phyloP scores from a whole-genome alignment of 768 basidiomycete genomes.

The Leccinum olivaceopallidum region DNA sequence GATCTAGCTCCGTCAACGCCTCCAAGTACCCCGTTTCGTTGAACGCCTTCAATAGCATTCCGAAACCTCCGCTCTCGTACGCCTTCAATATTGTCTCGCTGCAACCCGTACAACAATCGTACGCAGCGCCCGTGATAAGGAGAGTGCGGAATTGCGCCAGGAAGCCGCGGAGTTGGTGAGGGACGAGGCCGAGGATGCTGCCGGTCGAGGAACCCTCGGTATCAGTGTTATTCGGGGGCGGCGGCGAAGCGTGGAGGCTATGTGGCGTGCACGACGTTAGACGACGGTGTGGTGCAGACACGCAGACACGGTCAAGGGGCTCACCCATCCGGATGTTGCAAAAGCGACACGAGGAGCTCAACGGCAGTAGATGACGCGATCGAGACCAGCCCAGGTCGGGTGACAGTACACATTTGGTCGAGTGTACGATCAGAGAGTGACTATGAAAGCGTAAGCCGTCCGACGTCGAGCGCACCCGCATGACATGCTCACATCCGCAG shows the following conservation, averaged over 20 bases:
- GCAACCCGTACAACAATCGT: conserved; percentile 88
- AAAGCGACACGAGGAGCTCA: conserved; percentile 82
- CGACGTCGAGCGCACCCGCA: neutral
- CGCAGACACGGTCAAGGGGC: conserved; percentile 12
- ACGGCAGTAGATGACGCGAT: conserved; percentile 93
- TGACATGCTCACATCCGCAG: conserved; percentile 70
- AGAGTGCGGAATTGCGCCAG: conserved; percentile 85
- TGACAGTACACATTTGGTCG: conserved; percentile 99
- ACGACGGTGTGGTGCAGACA: neutral
- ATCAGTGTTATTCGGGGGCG: conserved; percentile 41
- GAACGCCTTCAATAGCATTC: conserved; percentile 77
- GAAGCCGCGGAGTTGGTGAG: conserved; percentile 92
- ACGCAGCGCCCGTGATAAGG: conserved; percentile 84
- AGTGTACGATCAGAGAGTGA: conserved; percentile 86
- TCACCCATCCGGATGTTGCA: conserved; percentile 90
- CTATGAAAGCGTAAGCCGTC: conserved; percentile 27
- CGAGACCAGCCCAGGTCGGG: conserved; percentile 89
- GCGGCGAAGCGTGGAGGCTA: conserved; percentile 70
- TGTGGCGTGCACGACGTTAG: neutral
- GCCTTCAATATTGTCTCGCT: conserved; percentile 77
- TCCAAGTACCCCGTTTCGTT: conserved; percentile 80
- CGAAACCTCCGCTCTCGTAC: conserved; percentile 80
- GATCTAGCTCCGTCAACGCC: conserved; percentile 74
- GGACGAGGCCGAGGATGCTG: conserved; percentile 81
- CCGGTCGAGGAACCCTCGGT: conserved; percentile 23